Base-by-base conservation (phyloP, 139 green algal genomes). In the Eudorina sp. region DNA sequence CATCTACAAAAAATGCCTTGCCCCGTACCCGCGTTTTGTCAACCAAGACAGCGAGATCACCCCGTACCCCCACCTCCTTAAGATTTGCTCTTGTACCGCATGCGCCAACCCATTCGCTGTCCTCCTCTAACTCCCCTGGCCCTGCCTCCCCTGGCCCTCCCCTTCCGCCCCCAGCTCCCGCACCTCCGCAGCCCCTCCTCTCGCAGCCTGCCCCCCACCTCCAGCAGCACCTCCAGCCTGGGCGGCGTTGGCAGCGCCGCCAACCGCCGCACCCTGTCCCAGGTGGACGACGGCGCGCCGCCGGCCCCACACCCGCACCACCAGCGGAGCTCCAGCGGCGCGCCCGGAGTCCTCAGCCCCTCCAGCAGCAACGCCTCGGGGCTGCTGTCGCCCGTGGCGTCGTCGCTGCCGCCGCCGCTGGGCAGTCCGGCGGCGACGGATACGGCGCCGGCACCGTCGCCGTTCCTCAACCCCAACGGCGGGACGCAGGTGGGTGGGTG, bases 321-420 rank as follows among this genome's bases (percentile, higher is more conserved):
- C 48, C 48, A 55, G 48, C 66, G 66, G 34, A 75, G 34, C 66
- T 21, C 31, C 36, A 48, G 66, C 66, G 66, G 66, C 31, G 46
- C 46, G 66, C 29, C 66, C 4, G 66, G 34, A 25, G 62, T 38
- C 16, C 23, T 75, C 34, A 48, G 34, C 9, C 36, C 66, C 19
- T 31, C 66, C 66, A 75, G 66, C 36, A 75, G 66, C 66, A 45
- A 19, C 66, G 66, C 66, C 19, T 75, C 66, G n/a, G 66, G 66
- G 34, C 66, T 75, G 38, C 25, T 75, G 66, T 75, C 66, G 2
- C 66, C 66, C 31, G 36, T 14, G 38, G 31, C 31, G 29, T 46
- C 66, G 34, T 14, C 8, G 34, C 1, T 48, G 34, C 31, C 31
- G 31, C 66, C 66, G 19, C 66, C 66, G 38, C 8, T 46, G 38